A percentile compares a stretch with the other conserved stretches of the same genome.
Evolutionary conservation across 2,329 filamentous ascomycete genomes (phyloP).

Genomic region (Exophiala oligosperma): DNA sequence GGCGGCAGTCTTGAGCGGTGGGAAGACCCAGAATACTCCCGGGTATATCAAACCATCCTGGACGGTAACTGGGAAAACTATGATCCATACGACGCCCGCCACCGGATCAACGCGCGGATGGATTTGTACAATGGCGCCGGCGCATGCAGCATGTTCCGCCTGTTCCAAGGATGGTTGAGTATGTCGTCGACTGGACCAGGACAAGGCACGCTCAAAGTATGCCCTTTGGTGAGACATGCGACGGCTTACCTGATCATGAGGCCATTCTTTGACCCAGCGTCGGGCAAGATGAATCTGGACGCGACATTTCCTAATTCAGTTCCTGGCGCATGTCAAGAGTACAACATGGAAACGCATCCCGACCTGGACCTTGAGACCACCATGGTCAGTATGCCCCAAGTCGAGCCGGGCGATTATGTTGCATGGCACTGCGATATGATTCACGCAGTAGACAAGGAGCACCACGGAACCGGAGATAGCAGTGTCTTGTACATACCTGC

Average conservation of each 20-base stretch:
- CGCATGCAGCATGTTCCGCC: constrained; percentile 79
- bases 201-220: constrained; percentile 80
- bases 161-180: constrained; percentile 87
- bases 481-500: constrained; percentile 88
- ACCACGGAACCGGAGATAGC: constrained; percentile 70
- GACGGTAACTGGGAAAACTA: constrained; percentile 76
- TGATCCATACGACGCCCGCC: constrained; percentile 77
- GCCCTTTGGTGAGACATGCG: constrained; percentile 72
- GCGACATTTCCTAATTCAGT: constrained; percentile 68
- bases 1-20: constrained; percentile 74
- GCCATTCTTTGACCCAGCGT: constrained; percentile 71
- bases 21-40: constrained; percentile 69
- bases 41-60: constrained; percentile 73
- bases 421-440: constrained; percentile 59
- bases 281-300: constrained; percentile 42
- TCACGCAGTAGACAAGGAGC: constrained; percentile 79
- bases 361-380: constrained; percentile 66
- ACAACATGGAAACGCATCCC: constrained; percentile 64
- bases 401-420: constrained; percentile 73
- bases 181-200: constrained; percentile 71
- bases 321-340: constrained; percentile 68
- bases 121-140: constrained; percentile 81
- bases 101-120: constrained; percentile 65
- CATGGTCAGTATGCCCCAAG: constrained; percentile 70
- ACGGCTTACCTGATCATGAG: constrained; percentile 80